Evolutionary conservation across 1,284 basidiomycete genomes (phyloP).

Genomic region (Pseudozyma sp.): DNA sequence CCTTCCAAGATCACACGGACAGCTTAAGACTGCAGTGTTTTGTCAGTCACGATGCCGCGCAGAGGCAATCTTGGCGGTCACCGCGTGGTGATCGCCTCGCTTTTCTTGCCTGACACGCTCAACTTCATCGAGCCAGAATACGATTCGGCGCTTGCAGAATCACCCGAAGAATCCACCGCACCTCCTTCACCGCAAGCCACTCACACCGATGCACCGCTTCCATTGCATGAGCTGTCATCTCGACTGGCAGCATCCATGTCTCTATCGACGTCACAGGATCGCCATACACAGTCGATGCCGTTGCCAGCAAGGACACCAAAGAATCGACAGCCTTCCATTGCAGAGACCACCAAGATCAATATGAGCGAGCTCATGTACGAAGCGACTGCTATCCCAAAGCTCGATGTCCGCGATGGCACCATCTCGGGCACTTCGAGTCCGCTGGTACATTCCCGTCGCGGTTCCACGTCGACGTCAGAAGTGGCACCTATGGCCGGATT

Average conservation of each 20-base stretch:
- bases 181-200: conserved; percentile 41
- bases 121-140: conserved; percentile 47
- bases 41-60: conserved; percentile 36
- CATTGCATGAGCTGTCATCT: conserved; percentile 53
- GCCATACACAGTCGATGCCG: conserved; percentile 29
- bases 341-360: conserved; percentile 52
- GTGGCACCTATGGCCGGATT: conserved; percentile 3
- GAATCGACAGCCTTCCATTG: conserved; percentile 39
- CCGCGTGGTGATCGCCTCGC: conserved; percentile 65
- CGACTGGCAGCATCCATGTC: conserved; percentile 49
- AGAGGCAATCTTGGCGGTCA: conserved; percentile 53
- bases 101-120: conserved; percentile 62
- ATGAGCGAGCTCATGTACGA: conserved; percentile 65
- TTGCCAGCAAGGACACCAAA: conserved; percentile 29
- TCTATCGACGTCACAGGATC: conserved; percentile 20
- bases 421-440: conserved; percentile 52
- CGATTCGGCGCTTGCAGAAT: conserved; percentile 35
- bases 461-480: conserved; percentile 27
- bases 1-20: not conserved
- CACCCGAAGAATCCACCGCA: conserved; percentile 47
- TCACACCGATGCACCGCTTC: conserved; percentile 34
- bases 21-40: not conserved
- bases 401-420: conserved; percentile 33
- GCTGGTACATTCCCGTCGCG: conserved; percentile 26
- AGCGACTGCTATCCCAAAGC: conserved; percentile 45